These are phyloP conservation scores for Paramecium bursaria DNA, from an alignment of 73 alveolate genomes.

Conservation along the genomic window DNA sequence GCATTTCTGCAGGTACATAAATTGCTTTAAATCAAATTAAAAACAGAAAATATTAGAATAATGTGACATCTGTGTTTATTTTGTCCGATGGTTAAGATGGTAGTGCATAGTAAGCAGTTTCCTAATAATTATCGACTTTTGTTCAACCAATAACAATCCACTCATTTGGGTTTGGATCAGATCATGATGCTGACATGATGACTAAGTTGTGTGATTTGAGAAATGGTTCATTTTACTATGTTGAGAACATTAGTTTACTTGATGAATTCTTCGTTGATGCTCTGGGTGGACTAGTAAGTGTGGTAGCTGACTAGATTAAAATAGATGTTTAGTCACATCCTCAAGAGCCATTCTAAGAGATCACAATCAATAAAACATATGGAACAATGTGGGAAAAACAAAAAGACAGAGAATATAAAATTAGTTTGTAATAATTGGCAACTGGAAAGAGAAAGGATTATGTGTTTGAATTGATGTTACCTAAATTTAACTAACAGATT, in stretches of 20 bases:
- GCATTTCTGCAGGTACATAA: slow-evolving; percentile 55
- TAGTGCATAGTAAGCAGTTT: slow-evolving; percentile 26
- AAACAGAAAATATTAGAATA: slow-evolving; percentile 51
- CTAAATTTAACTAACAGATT: slow-evolving; percentile 5
- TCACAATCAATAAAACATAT: slow-evolving; percentile 54
- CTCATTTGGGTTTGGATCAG: slow-evolving; percentile 75
- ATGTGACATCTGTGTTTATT: slow-evolving; percentile 46
- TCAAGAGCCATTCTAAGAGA: not conserved
- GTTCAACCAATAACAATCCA: slow-evolving; percentile 49
- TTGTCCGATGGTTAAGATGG: slow-evolving; percentile 67
- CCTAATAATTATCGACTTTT: not conserved
- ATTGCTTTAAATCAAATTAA: slow-evolving; percentile 51
- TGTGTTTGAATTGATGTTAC: slow-evolving; percentile 55
- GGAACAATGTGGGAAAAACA: slow-evolving; percentile 67
- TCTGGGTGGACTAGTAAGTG: slow-evolving; percentile 65
- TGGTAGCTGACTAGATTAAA: slow-evolving; percentile 46
- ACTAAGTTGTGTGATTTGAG: slow-evolving; percentile 49
- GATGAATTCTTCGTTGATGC: slow-evolving; percentile 73
- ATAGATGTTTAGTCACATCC: slow-evolving; percentile 45
- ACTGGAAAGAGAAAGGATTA: slow-evolving; percentile 56
- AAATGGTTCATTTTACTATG: slow-evolving; percentile 71
- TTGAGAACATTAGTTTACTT: slow-evolving; percentile 43
- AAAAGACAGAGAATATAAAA: slow-evolving; percentile 27
- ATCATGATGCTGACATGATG: slow-evolving; percentile 71
- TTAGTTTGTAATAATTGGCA: slow-evolving; percentile 17